phyloP scores from a whole-genome alignment of 1,284 basidiomycete species.

The Prillingera fragicola region DNA sequence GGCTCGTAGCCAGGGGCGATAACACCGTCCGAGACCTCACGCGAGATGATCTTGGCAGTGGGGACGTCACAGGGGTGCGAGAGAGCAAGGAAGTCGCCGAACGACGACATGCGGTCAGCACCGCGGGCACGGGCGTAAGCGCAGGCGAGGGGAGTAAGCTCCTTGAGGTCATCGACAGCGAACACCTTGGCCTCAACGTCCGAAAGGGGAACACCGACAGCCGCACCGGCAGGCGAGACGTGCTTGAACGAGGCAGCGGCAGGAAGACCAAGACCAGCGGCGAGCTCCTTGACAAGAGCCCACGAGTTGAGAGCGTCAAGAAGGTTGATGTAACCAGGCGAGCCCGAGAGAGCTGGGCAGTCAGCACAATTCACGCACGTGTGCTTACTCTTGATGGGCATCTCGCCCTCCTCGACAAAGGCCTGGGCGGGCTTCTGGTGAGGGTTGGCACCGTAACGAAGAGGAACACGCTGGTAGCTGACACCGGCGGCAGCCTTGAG shows the following conservation, averaged over 20 bases:
- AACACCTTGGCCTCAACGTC: conserved; percentile 90
- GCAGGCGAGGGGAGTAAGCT: conserved; percentile 79
- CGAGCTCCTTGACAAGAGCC: conserved; percentile 90
- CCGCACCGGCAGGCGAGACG: conserved; percentile 94
- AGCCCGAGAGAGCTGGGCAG: conserved; percentile 72
- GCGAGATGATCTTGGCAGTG: conserved; percentile 92
- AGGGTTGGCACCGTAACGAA: conserved; percentile 96
- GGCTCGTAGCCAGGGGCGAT: conserved; percentile 89
- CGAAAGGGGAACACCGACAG: conserved; percentile 78
- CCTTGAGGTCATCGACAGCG: conserved; percentile 88
- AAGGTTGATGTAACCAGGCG: conserved; percentile 99
- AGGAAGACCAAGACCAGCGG: conserved; percentile 70
- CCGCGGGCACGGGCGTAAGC: conserved; percentile 96
- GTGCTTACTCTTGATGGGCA: conserved; percentile 83
- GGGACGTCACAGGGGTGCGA: conserved; percentile 87
- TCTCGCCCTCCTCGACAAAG: conserved; percentile 78
- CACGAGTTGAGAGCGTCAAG: conserved; percentile 96
- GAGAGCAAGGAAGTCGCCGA: conserved; percentile 96
- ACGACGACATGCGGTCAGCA: conserved; percentile 98
- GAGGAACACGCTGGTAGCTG: conserved; percentile 72
- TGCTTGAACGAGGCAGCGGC: conserved; percentile 99
- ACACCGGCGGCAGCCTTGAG: conserved; percentile 57
- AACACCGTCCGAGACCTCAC: conserved; percentile 96
- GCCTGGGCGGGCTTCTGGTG: conserved; percentile 99
- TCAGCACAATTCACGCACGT: background rate